phyloP scores from a whole-genome alignment of 1,139 yeast genomes.

The Nadsonia commutata region DNA sequence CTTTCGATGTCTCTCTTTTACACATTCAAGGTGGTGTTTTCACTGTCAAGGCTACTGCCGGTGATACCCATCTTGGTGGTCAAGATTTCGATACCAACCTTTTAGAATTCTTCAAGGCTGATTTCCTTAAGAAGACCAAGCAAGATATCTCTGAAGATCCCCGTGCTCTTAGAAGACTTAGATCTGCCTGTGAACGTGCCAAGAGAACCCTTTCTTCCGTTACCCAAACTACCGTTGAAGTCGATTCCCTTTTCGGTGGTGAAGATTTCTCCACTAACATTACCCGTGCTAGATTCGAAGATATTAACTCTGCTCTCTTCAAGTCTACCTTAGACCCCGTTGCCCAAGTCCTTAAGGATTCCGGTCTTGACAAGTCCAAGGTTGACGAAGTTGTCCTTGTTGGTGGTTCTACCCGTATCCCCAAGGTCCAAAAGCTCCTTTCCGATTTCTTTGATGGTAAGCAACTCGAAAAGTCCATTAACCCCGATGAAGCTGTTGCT shows the following conservation, averaged over 20 bases:
- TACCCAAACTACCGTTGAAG: constrained; percentile 75
- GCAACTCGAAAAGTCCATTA: constrained; percentile 76
- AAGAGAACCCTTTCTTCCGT: constrained; percentile 81
- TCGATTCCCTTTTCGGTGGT: constrained; percentile 71
- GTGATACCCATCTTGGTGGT: constrained; percentile 98
- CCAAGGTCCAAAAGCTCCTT: constrained; percentile 78
- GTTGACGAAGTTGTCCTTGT: constrained; percentile 79
- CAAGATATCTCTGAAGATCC: constrained; percentile 60
- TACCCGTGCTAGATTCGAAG: constrained; percentile 89
- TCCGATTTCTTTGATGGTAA: constrained; percentile 83
- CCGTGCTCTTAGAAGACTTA: constrained; percentile 75
- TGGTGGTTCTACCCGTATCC: constrained; percentile 92
- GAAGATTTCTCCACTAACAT: constrained; percentile 67
- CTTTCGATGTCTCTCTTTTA: constrained; percentile 88
- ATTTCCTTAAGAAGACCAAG: constrained; percentile 76
- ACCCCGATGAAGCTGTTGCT: constrained; percentile 96
- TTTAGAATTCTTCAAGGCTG: constrained; percentile 63
- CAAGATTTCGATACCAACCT: constrained; percentile 81
- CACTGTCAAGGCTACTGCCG: constrained; percentile 95
- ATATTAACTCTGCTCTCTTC: constrained; percentile 70
- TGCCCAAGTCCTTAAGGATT: constrained; percentile 72
- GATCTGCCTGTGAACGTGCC: constrained; percentile 88
- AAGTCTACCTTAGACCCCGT: constrained; percentile 77
- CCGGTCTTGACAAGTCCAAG: constrained; percentile 61
- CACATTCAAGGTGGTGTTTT: constrained; percentile 92